A percentile compares a stretch with the other conserved stretches of the same genome.
These are phyloP conservation scores for Talinum fruticosum DNA, from an alignment of 148 eudicot genomes.

Conservation along the genomic window DNA sequence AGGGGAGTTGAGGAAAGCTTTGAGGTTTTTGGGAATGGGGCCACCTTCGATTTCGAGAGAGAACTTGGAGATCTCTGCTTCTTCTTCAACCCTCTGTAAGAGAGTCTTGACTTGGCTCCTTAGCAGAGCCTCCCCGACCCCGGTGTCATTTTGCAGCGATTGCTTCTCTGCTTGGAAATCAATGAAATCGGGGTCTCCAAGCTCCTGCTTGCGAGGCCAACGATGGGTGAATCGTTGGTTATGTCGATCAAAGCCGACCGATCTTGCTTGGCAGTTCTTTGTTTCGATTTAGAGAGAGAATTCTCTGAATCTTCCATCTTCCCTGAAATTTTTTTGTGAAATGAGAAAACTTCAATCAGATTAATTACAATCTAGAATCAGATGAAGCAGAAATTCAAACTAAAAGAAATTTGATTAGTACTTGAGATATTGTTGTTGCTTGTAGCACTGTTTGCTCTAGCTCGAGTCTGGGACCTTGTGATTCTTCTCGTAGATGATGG, in stretches of 20 bases:
- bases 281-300: conserved; percentile 28
- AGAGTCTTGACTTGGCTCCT: conserved; percentile 80
- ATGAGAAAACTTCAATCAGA: background rate
- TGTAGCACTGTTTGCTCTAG: conserved; percentile 13
- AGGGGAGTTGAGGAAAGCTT: conserved; percentile 47
- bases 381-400: background rate
- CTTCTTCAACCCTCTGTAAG: conserved; percentile 86
- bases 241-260: conserved; percentile 60
- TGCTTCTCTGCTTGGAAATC: conserved; percentile 39
- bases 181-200: conserved; percentile 57
- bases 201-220: conserved; percentile 67
- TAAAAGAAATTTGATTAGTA: background rate
- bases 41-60: conserved; percentile 23
- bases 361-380: background rate
- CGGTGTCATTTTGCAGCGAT: conserved; percentile 50
- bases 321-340: conserved; percentile 31
- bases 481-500: conserved; percentile 68
- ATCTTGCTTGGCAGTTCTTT: conserved; percentile 35
- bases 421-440: conserved; percentile 19
- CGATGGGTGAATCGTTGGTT: conserved; percentile 88
- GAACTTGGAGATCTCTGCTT: conserved; percentile 54
- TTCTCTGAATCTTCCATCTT: conserved; percentile 55
- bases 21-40: conserved; percentile 30
- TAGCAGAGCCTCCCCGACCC: conserved; percentile 89
- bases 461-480: conserved; percentile 62